Base-by-base conservation (phyloP, 2,329 filamentous ascomycete species). In the Talaromyces marneffei region DNA sequence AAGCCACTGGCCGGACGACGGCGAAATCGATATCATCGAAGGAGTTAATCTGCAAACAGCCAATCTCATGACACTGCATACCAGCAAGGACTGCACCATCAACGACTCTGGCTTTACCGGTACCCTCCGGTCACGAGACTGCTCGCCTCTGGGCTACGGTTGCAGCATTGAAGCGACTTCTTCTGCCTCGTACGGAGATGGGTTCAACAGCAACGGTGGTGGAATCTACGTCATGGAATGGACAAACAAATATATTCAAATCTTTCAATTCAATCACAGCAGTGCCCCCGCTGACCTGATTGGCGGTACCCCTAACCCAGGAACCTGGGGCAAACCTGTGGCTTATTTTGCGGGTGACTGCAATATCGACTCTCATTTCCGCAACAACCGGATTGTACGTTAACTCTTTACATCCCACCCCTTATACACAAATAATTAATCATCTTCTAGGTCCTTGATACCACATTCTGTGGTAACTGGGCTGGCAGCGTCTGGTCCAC, bases 401-500 rank as follows among this genome's bases (percentile, higher is more conserved):
- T 14, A 9, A 27, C 55, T 37, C 27, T 10, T 39, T 12, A 7
- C 9, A 6, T 9, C 23, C 27, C 6, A 35, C 20, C 18, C 18
- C 40, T 10, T 14, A 27, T 29, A 18, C 12, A 20, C 46, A 57
- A 8, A 1, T 14, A 6, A 18, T 20, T 55, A 18, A 55, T 35
- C 2, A 25, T 40, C 14, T 9, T 27, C 14, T 56, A 76, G 74
- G 69, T 77, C 57, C 77, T 88, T 39, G 95, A 90, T 76, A 94
- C 87, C 0, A 89, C 89, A 5, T 91, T 96, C 73, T 97, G 92
- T 74, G 92, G 92, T 20, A 85, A 88, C 70, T 96, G 92, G 92
- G 92, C 92, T 7, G 90, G 90, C 25, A 72, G 78, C 44, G 85
- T 87, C 35, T 96, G 89, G 87, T 69, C 70, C 54, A 69, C 73